Conservation (phyloP, 257 asterid species). For the Cordia subcordata region DNA sequence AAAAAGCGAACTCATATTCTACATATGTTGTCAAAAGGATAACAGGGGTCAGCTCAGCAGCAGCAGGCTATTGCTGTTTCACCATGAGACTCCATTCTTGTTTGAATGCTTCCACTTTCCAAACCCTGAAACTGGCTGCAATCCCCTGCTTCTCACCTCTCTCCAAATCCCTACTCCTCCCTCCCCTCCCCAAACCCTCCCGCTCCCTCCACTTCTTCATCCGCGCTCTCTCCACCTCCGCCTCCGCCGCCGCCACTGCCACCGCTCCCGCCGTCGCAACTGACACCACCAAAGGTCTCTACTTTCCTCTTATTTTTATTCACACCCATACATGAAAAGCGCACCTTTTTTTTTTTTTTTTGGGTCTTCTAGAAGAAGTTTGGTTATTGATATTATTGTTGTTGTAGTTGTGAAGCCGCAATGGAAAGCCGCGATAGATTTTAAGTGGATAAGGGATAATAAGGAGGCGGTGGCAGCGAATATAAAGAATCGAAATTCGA, state of each 20-base stretch:
- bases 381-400: slow-evolving; percentile 7
- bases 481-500: slow-evolving; percentile 61
- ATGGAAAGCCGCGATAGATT: slow-evolving; percentile 93
- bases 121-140: slow-evolving; percentile 34
- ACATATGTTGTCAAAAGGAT: too few relatives aligned
- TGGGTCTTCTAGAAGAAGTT: neutral
- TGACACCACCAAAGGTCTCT: slow-evolving; percentile 40
- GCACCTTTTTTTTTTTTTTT: neutral
- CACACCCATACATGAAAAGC: neutral
- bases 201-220: slow-evolving; percentile 14
- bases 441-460: slow-evolving; percentile 90
- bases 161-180: slow-evolving; percentile 19
- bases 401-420: slow-evolving; percentile 58
- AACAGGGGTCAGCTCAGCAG: neutral
- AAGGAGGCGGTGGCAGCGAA: slow-evolving; percentile 73
- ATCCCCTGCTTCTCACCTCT: slow-evolving; percentile 22
- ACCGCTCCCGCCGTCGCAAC: slow-evolving; percentile 13
- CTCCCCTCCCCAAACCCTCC: slow-evolving; percentile 30
- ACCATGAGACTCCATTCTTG: slow-evolving; percentile 46
- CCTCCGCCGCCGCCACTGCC: slow-evolving; percentile 33
- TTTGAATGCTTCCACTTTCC: slow-evolving; percentile 20
- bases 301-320: neutral
- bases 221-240: slow-evolving; percentile 33
- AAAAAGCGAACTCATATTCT: too few relatives aligned
- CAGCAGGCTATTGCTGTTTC: too few relatives aligned